These are phyloP conservation scores for Lecanicillium sp. DNA, from an alignment of 2,329 filamentous ascomycete species.

Conservation along the genomic window DNA sequence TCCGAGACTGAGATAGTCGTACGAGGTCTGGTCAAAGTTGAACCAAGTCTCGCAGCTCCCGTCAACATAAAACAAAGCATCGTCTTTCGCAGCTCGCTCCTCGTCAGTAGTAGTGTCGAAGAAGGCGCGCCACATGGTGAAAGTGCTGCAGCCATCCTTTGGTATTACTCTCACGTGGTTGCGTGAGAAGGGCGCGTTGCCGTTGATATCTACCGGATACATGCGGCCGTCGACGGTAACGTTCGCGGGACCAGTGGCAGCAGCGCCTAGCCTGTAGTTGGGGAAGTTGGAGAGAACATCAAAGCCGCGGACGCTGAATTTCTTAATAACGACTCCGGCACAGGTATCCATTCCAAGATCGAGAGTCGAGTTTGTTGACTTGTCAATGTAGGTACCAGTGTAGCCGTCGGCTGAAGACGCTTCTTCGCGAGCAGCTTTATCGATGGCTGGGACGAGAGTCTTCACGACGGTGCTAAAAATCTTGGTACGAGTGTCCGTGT, in stretches of 20 bases:
- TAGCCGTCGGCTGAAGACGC: conserved; percentile 20
- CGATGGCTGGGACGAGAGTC: conserved; percentile 34
- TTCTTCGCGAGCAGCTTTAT: conserved; percentile 35
- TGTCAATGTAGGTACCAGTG: conserved; percentile 34
- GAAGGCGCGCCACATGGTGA: conserved; percentile 6
- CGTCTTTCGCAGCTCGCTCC: neutral
- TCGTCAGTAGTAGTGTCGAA: conserved; percentile 8
- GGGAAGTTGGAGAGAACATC: conserved; percentile 33
- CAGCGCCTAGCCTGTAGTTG: conserved; percentile 8
- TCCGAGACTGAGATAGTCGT: conserved; percentile 8
- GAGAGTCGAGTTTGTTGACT: conserved; percentile 33
- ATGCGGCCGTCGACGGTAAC: conserved; percentile 3
- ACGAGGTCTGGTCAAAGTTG: conserved; percentile 8
- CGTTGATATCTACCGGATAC: conserved; percentile 11
- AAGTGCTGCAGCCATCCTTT: neutral
- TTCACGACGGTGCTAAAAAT: conserved; percentile 28
- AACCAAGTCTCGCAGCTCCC: conserved; percentile 14
- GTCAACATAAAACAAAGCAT: conserved; percentile 7
- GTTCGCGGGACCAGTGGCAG: neutral
- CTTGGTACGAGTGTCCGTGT: conserved; percentile 16
- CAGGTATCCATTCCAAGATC: conserved; percentile 32
- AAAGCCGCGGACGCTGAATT: conserved; percentile 35
- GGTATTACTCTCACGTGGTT: neutral
- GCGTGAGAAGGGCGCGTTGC: neutral
- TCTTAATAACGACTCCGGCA: conserved; percentile 32